Evolutionary conservation across 2,329 filamentous ascomycete species (phyloP), one percentile per base, ranked within the genome.

Genomic region (Fusarium cyanostomum): DNA sequence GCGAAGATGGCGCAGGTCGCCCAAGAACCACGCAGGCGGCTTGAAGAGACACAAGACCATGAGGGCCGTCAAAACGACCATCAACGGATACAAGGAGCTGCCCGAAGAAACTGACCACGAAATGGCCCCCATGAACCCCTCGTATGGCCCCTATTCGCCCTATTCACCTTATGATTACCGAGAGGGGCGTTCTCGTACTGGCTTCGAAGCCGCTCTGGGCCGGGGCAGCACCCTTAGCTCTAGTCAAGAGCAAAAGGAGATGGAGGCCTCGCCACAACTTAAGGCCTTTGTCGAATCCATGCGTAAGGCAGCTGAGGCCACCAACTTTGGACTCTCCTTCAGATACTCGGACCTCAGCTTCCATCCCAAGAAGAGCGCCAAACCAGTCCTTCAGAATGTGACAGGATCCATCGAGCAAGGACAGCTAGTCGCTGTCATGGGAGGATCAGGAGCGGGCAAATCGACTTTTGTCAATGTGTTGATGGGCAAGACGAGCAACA

Each of bases 381-480:
- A 76, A 48, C 79, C 80, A 7, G 81, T 87, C 46, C 73, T 86
- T 5, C 78, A 81, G 44, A 80, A 82, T 11, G 80, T 87, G 7
- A 85, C 82, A 1, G 85, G 84, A 0, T 79, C 76, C 5, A 86
- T 87, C 66, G 75, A 83, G 16, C 77, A 79, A 10, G 84, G 84
- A 0, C 80, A 81, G 6, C 77, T 86, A n/a, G 83, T 81, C 31
- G 84, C 83, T 9, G 78, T 87, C n/a, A 86, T 86, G 83, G 84
- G 84, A 7, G 83, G 83, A 7, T 84, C 81, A 2, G 84, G 84
- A n/a, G 84, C 84, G 1, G 84, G 84, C 27, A 87, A 86, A 70
- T 83, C 82, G 15, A 87, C 84, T 0, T 86, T 87, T 58, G 78
- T 87, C 28, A 87, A 86, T 53, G 82, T 86, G 24, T 77, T 87